A percentile compares a stretch with the other conserved stretches of the same genome.
Evolutionary conservation across 805 yeast genomes (phyloP).

Genomic region (Millerozyma miso): DNA sequence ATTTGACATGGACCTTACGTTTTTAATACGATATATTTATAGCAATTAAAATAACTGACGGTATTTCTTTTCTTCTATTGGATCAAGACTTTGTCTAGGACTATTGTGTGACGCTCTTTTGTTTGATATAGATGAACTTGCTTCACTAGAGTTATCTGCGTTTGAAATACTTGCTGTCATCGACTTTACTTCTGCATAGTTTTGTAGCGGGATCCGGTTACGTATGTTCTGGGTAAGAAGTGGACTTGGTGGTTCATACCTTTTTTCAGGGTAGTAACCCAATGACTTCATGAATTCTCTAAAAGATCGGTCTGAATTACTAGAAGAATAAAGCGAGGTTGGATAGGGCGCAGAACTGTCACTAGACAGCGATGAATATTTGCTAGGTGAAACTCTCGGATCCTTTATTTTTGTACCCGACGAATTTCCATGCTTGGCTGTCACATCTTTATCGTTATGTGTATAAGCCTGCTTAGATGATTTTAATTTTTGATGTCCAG

Average conservation of each 20-base stretch:
- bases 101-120: conserved; percentile 3
- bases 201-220: background rate
- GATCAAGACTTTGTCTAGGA: background rate
- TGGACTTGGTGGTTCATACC: background rate
- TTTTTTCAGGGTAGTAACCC: background rate
- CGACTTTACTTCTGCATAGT: conserved; percentile 15
- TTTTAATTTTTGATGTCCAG: background rate
- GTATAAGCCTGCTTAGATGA: too few species aligned
- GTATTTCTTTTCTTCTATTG: background rate
- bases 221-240: background rate
- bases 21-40: too few species aligned
- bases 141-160: conserved; percentile 5
- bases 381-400: background rate
- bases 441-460: background rate
- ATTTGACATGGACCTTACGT: too few species aligned
- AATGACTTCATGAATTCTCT: background rate
- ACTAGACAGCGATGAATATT: background rate
- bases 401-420: background rate
- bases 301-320: background rate
- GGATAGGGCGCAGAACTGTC: background rate
- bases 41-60: too few species aligned
- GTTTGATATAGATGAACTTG: conserved; percentile 1
- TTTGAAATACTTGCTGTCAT: conserved; percentile 18
- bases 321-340: background rate
- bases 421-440: too few species aligned